phyloP scores from a whole-genome alignment of 768 basidiomycete species.

The Leucosporidium yakuticum region DNA sequence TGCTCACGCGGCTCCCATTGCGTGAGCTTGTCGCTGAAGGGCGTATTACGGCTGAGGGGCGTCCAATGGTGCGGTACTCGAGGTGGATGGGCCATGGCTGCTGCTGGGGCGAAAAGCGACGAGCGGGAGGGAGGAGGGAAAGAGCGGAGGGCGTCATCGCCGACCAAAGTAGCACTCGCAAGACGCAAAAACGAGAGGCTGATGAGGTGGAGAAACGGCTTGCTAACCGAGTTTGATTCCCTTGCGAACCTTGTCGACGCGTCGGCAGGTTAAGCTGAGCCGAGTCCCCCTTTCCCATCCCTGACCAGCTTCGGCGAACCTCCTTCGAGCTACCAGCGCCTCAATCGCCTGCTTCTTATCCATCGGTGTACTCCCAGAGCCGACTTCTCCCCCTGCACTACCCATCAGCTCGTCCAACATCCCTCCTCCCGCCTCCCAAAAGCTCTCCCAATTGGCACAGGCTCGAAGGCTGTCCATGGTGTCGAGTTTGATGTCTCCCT shows the following conservation, averaged over 20 bases:
- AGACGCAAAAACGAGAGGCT: too few relatives aligned
- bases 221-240: constrained; percentile 5
- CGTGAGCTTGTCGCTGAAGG: too few relatives aligned
- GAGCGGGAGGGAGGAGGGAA: too few relatives aligned
- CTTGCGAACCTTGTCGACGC: constrained; percentile 59
- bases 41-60: too few relatives aligned
- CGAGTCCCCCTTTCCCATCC: constrained; percentile 52
- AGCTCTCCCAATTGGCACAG: constrained; percentile 39
- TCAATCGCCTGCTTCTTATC: not conserved
- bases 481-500: constrained; percentile 29
- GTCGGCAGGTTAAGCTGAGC: constrained; percentile 80
- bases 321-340: constrained; percentile 48
- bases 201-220: too few relatives aligned
- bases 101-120: too few relatives aligned
- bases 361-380: not conserved
- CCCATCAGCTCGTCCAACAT: not conserved
- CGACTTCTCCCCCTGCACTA: not conserved
- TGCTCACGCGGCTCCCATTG: too few relatives aligned
- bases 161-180: too few relatives aligned
- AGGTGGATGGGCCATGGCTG: too few relatives aligned
- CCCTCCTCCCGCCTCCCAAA: constrained; percentile 24
- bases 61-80: too few relatives aligned
- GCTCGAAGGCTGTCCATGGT: constrained; percentile 35
- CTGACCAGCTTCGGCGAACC: constrained; percentile 46
- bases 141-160: too few relatives aligned